A percentile compares a stretch with the other conserved stretches of the same genome.
Conservation (phyloP, 2,329 filamentous ascomycete species). For the Monilinia fructicola region DNA sequence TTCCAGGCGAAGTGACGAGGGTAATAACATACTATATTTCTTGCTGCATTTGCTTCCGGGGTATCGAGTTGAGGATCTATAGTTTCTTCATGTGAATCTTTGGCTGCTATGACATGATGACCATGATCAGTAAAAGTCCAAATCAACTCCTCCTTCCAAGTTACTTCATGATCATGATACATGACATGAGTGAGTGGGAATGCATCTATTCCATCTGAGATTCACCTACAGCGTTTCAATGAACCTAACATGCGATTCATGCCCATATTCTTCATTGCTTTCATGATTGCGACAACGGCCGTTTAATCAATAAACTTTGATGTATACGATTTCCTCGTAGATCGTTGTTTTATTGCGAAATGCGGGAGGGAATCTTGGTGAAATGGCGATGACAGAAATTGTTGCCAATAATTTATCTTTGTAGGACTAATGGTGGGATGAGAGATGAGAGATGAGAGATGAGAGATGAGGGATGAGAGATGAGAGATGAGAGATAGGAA, state of each 20-base stretch:
- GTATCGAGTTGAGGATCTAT: slow-evolving; percentile 49
- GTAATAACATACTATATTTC: slow-evolving; percentile 60
- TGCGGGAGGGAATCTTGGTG: neutral
- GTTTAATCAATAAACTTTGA: neutral
- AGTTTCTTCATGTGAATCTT: slow-evolving; percentile 28
- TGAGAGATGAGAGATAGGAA: too few relatives aligned
- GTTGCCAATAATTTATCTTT: neutral
- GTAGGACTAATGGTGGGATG: neutral
- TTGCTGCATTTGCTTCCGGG: slow-evolving; percentile 65
- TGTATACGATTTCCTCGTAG: neutral
- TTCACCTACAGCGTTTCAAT: slow-evolving; percentile 35
- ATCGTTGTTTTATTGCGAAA: neutral
- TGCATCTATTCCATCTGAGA: slow-evolving; percentile 26
- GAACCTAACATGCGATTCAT: slow-evolving; percentile 41
- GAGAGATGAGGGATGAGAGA: too few relatives aligned
- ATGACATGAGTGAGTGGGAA: slow-evolving; percentile 1
- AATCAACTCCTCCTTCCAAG: slow-evolving; percentile 6
- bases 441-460: too few relatives aligned
- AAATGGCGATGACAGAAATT: slow-evolving; percentile 4
- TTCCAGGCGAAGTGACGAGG: slow-evolving; percentile 20
- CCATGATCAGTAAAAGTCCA: slow-evolving; percentile 8
- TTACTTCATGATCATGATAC: too few relatives aligned
- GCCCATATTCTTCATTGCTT: slow-evolving; percentile 41
- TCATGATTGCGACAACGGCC: slow-evolving; percentile 33
- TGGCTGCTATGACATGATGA: slow-evolving; percentile 14